Base-by-base conservation (phyloP, 768 basidiomycete species). In the Cyathus striatus region DNA sequence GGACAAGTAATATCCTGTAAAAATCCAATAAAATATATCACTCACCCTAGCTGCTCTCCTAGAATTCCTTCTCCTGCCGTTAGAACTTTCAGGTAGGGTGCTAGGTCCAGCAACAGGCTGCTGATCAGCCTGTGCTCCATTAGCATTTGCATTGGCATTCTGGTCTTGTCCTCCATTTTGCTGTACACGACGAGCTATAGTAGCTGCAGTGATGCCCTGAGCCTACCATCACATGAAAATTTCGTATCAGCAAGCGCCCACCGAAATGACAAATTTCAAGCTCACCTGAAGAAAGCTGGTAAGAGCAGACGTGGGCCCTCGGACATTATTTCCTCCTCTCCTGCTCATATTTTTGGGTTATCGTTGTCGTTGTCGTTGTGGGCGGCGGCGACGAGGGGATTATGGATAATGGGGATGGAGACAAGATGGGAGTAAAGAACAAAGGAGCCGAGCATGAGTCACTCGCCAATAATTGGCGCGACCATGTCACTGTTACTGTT, bases 291-390 rank as follows among this genome's bases (percentile, higher is more conserved):
- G 65, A 50, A 86, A 92, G 49, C 89, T 86, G 25, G 90, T 90
- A 10, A 92, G 63, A 0, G 90, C 90, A 17, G 87, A 90, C 0
- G 85, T 79, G 2, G 90, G 90, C 0, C 90, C 90, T 10, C 84
- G 78, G 33, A 91, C 79, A 45, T 86, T 86, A 55, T 73, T 73
- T 40, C n/a, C n/a, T n/a, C n/a, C n/a, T n/a, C n/a, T n/a, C n/a
- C 56, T 53, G 38, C 54, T 50, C 50, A 57, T 59, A 20, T 37
- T 32, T 12, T 32, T 13, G 17, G 30, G 30, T n/a, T n/a, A n/a
- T n/a, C n/a, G n/a, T n/a, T n/a, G n/a, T n/a, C n/a, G n/a, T n/a
- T n/a, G n/a, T n/a, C n/a, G n/a, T n/a, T n/a, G n/a, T n/a, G n/a
- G n/a, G n/a, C n/a, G n/a, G n/a, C n/a, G n/a, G n/a, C n/a, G n/a